Base-by-base conservation (phyloP, 306 rosid genomes). In the Rosa rugosa region DNA sequence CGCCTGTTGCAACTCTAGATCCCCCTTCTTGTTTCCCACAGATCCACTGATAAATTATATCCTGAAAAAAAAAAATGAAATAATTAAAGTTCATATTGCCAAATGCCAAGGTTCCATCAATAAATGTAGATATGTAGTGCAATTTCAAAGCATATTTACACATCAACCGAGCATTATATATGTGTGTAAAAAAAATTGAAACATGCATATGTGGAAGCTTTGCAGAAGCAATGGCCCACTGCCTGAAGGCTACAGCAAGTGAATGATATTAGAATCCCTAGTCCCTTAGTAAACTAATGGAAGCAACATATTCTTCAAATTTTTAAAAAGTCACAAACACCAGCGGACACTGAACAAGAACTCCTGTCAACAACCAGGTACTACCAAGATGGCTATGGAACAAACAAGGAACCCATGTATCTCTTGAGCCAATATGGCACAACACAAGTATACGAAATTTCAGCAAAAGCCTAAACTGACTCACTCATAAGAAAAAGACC, bases 21-120 rank as follows among this genome's bases (percentile, higher is more conserved):
- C 93, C 98, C 69, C 84, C 91, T 68, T 93, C 97, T 82, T 93
- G 93, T 51, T 93, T 93, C 71, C 97, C 86, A 86, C 84, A 57
- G 56, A 93, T 88, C 97, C 98, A 93, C 74, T 91, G 97, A 85
- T 86, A 83, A 31, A 93, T 90, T 62, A 91, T 91, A 68, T 93
- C 98, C 98, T 93, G 88, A 83, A 71, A 86, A 75, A 27, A 27
- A 1, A n/a, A 3, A 60, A 5, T 16, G 2, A 54, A 20, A 54
- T n/a, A 2, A 54, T 8, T 5, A 51, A 56, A 56, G 5, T n/a
- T 27, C 62, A 60, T 17, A 69, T 38, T 6, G 46, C 11, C 25
- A 69, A 62, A n/a, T n/a, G n/a, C n/a, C n/a, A n/a, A n/a, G 22
- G 44, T 17, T 11, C 6, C 60, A 18, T 42, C 36, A 60, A 23